Evolutionary conservation across 441 rosid genomes (phyloP).

Genomic region (Adansonia madagascariensis): DNA sequence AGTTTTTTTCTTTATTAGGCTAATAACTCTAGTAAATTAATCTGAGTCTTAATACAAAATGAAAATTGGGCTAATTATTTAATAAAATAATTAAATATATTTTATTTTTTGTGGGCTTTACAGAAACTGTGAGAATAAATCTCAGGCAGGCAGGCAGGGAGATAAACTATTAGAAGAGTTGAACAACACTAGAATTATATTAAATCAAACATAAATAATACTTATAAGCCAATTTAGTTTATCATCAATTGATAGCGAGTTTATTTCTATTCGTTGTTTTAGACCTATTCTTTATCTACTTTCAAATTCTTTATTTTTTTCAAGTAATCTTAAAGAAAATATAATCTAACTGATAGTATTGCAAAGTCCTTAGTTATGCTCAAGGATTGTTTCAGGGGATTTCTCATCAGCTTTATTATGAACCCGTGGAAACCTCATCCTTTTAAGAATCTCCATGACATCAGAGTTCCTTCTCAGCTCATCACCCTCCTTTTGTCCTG

Average conservation of each 20-base stretch:
- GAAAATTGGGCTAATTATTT: too few relatives aligned
- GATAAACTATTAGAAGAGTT: not conserved
- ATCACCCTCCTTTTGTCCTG: constrained; percentile 95
- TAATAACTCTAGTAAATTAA: too few relatives aligned
- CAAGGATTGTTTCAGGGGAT: constrained; percentile 87
- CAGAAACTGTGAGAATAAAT: not conserved
- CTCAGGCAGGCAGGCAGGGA: not conserved
- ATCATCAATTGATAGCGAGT: not conserved
- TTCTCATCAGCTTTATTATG: constrained; percentile 60
- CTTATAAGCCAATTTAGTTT: too few relatives aligned
- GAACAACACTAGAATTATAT: not conserved
- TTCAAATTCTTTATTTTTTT: not conserved
- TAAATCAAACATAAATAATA: not conserved
- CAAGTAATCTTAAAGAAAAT: not conserved
- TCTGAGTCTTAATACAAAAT: too few relatives aligned
- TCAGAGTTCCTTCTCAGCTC: constrained; percentile 89
- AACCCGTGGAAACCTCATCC: constrained; percentile 84
- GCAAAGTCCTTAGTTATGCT: constrained; percentile 73
- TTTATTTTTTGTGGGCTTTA: too few relatives aligned
- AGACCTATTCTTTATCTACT: not conserved
- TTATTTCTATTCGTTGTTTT: not conserved
- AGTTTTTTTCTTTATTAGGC: too few relatives aligned
- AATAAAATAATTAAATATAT: too few relatives aligned
- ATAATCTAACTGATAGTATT: constrained; percentile 15
- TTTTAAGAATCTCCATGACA: constrained; percentile 91